Conservation (phyloP, 768 basidiomycete genomes). For the Daedaleopsis nitida region DNA sequence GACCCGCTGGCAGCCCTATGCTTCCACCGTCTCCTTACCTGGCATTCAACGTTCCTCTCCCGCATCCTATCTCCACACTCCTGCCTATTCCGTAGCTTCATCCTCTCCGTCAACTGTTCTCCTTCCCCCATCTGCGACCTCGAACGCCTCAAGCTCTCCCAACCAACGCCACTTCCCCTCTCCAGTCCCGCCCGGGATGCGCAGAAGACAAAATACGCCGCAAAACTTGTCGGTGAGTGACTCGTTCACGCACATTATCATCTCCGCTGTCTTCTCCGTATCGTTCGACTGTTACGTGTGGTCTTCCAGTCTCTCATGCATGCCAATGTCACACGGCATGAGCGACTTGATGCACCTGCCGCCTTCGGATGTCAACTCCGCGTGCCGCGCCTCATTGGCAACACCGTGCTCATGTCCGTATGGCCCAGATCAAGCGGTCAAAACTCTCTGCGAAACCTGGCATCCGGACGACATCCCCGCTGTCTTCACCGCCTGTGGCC, state of each 20-base stretch:
- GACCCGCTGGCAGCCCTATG: slow-evolving; percentile 83
- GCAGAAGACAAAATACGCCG: slow-evolving; percentile 66
- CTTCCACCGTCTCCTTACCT: slow-evolving; percentile 41
- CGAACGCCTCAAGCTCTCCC: slow-evolving; percentile 30
- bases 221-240: slow-evolving; percentile 69
- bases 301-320: slow-evolving; percentile 4
- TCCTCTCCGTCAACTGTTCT: slow-evolving; percentile 40
- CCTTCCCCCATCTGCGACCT: slow-evolving; percentile 37
- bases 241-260: not conserved
- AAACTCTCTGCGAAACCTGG: slow-evolving; percentile 80
- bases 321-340: not conserved
- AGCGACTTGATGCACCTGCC: not conserved
- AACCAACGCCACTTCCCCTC: slow-evolving; percentile 37
- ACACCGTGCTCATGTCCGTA: slow-evolving; percentile 7
- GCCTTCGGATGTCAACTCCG: not conserved
- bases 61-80: slow-evolving; percentile 56
- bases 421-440: slow-evolving; percentile 73
- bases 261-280: slow-evolving; percentile 1
- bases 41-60: slow-evolving; percentile 37
- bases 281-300: not conserved
- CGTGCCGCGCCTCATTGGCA: slow-evolving; percentile 3
- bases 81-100: slow-evolving; percentile 54
- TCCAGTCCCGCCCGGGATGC: slow-evolving; percentile 41
- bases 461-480: slow-evolving; percentile 71
- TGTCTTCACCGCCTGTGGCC: slow-evolving; percentile 40